These are phyloP conservation scores for Phaeolepiota aurea DNA, from an alignment of 768 basidiomycete species.

Conservation along the genomic window DNA sequence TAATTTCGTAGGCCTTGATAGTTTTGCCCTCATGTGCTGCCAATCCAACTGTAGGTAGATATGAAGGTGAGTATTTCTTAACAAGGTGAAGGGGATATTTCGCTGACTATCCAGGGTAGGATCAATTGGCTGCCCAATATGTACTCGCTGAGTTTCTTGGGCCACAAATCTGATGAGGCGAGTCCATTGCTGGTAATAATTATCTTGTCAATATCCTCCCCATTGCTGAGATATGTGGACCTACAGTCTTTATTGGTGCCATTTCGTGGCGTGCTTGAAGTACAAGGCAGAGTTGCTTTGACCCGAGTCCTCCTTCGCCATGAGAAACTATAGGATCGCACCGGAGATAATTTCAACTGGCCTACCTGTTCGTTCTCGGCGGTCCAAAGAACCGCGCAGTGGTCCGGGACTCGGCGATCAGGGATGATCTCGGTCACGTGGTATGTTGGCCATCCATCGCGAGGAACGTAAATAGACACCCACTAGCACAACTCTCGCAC, in stretches of 20 bases:
- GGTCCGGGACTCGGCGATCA: no score
- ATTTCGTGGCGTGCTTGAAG: conserved; percentile 22
- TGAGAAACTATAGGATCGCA: not conserved
- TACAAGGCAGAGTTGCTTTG: conserved; percentile 2
- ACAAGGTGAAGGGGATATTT: conserved; percentile 1
- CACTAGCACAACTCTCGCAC: conserved; percentile 8
- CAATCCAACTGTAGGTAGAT: conserved; percentile 43
- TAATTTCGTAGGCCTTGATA: conserved; percentile 66
- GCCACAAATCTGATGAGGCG: conserved; percentile 80
- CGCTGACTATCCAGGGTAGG: conserved; percentile 50
- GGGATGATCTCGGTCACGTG: no score
- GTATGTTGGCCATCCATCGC: no score
- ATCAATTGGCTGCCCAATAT: conserved; percentile 74
- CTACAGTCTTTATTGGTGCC: conserved; percentile 52
- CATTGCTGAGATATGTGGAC: conserved; percentile 10
- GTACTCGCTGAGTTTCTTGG: conserved; percentile 62
- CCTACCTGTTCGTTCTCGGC: not conserved
- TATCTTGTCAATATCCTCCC: not conserved
- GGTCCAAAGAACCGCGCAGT: not conserved
- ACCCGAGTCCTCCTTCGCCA: not conserved
- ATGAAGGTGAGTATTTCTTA: not conserved
- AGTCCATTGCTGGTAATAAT: conserved; percentile 52
- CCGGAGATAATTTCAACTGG: not conserved
- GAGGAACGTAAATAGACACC: conserved; percentile 17
- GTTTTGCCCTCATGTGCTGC: conserved; percentile 40